Evolutionary conservation across 345 rosid species (phyloP), one percentile per base, ranked within the genome.

Genomic region (Lagerstroemia speciosa): DNA sequence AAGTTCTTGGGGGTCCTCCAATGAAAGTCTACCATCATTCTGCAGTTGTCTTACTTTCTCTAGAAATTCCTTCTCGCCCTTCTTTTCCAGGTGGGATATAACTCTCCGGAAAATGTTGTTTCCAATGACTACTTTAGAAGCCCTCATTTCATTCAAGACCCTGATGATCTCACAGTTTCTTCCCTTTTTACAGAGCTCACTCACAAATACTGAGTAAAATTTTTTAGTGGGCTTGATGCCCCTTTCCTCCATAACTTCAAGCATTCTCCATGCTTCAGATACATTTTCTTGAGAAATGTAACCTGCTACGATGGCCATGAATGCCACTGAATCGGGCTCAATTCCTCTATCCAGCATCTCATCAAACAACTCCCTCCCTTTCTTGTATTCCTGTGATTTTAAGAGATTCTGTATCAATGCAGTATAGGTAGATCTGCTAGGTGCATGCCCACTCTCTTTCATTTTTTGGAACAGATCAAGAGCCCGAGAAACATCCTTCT

Each of bases 251-350:
- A 85, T 80, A 62, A 75, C 68, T 45, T 80, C 65, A 67, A 92
- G 84, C 74, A 83, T 78, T 72, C 83, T 64, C 90, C 94, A 88
- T 36, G 96, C 98, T 82, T 88, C 86, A 24, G 86, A 81, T 72
- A 89, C 62, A 30, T 67, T 73, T 73, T 82, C 79, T 61, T 85
- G 80, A 55, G 81, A 79, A 70, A 88, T 67, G 69, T 88, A 78
- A 64, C 91, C 96, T 14, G 84, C 85, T 72, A 89, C 89, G 81
- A 88, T 72, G 16, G 92, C 85, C 58, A 79, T 88, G 69, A 83
- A 70, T 24, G 87, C 84, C 27, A 83, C 84, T 31, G 66, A 73
- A 62, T 89, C 96, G 17, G 76, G 85, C 75, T 84, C 83, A 63
- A 76, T 53, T 69, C 91, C 91, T 34, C 71, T 77, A 66, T 84